These are phyloP conservation scores for Hypomontagnella submonticulosa DNA, from an alignment of 495 filamentous ascomycete genomes.

Conservation along the genomic window DNA sequence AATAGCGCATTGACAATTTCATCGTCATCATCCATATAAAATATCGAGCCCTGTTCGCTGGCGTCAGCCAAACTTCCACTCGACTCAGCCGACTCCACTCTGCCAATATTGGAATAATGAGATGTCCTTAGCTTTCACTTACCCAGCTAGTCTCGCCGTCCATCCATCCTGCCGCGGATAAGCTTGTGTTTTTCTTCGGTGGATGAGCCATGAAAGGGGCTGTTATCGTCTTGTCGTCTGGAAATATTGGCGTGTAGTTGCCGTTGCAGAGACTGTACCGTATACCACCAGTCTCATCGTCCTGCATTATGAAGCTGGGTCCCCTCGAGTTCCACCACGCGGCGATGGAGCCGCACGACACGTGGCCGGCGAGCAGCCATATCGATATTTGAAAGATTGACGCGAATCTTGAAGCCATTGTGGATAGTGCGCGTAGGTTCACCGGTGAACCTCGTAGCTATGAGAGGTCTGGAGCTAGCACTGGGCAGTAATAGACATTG, in stretches of 20 bases:
- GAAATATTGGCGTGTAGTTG: constrained; percentile 45
- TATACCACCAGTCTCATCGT: constrained; percentile 44
- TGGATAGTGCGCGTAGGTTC: constrained; percentile 16
- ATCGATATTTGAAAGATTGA: constrained; percentile 31
- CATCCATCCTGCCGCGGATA: constrained; percentile 45
- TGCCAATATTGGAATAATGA: constrained; percentile 8
- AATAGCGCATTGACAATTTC: constrained; percentile 46
- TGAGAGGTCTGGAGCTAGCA: constrained; percentile 17
- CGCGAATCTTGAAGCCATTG: constrained; percentile 25
- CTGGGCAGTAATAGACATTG: constrained; percentile 17
- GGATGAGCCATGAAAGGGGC: constrained; percentile 26
- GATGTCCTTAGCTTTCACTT: constrained; percentile 22
- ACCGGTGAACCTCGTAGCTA: constrained; percentile 5
- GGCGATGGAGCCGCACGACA: constrained; percentile 43
- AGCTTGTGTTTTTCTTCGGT: constrained; percentile 44
- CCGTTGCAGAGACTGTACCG: constrained; percentile 46
- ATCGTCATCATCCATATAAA: constrained; percentile 48
- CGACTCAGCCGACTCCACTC: constrained; percentile 26
- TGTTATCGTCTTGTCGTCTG: constrained; percentile 34
- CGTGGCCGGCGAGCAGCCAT: constrained; percentile 43
- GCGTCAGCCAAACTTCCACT: constrained; percentile 37
- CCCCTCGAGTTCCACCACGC: constrained; percentile 44
- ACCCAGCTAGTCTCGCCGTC: constrained; percentile 36
- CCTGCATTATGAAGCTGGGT: constrained; percentile 44
- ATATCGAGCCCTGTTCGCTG: constrained; percentile 42